Percentiles rank a stretch among this genome's conserved stretches.
phyloP scores from a whole-genome alignment of 805 yeast genomes.

The Spathaspora sp. region DNA sequence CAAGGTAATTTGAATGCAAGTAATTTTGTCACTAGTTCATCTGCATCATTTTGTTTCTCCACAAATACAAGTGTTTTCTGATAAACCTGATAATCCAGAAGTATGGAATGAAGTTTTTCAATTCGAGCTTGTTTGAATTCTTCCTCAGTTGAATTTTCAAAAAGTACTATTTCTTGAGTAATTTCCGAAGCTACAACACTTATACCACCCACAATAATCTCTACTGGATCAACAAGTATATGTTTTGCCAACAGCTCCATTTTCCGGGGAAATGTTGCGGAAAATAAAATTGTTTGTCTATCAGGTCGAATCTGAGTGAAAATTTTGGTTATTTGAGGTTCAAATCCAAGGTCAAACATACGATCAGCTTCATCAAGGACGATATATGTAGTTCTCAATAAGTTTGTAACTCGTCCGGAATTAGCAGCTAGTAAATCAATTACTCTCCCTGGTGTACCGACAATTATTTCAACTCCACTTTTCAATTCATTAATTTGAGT shows the following conservation, averaged over 20 bases:
- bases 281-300: conserved; percentile 82
- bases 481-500: conserved; percentile 77
- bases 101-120: conserved; percentile 43
- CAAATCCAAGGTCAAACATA: conserved; percentile 96
- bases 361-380: conserved; percentile 96
- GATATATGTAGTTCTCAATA: conserved; percentile 70
- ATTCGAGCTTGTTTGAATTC: conserved; percentile 14
- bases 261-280: conserved; percentile 88
- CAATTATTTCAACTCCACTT: conserved; percentile 73
- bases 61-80: conserved; percentile 76
- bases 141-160: conserved; percentile 48
- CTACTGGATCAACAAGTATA: conserved; percentile 61
- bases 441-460: conserved; percentile 94
- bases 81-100: conserved; percentile 43
- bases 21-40: conserved; percentile 55
- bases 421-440: conserved; percentile 86
- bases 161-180: conserved; percentile 63
- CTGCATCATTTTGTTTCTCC: conserved; percentile 87
- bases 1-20: conserved; percentile 53
- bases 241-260: conserved; percentile 73
- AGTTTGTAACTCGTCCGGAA: conserved; percentile 67
- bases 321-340: conserved; percentile 87
- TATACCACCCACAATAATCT: conserved; percentile 75
- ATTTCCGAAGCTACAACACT: conserved; percentile 81
- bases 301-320: conserved; percentile 77